Conservation (phyloP, 2,329 filamentous ascomycete species). For the Exserohilum turcica region DNA sequence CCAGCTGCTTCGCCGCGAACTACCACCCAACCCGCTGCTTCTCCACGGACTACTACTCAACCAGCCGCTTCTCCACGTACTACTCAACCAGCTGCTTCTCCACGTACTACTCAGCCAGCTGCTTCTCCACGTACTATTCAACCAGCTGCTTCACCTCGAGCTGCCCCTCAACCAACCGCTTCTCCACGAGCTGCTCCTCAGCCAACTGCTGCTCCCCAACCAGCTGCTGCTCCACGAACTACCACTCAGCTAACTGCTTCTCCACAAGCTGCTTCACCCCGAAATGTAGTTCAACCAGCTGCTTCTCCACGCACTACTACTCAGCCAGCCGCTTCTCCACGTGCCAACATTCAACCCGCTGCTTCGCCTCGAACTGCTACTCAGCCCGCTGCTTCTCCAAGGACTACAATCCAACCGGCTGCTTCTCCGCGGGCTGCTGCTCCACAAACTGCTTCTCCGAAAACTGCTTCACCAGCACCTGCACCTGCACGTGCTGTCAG, state of each 20-base stretch:
- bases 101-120: no score
- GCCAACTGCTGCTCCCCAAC: neutral
- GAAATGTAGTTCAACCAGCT: no score
- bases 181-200: neutral
- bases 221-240: slow-evolving; percentile 46
- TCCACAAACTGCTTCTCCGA: no score
- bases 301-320: slow-evolving; percentile 4
- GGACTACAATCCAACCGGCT: no score
- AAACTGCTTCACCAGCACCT: slow-evolving; percentile 67
- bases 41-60: neutral
- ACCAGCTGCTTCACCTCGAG: slow-evolving; percentile 43
- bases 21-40: neutral
- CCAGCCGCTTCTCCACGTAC: no score
- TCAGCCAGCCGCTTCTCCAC: slow-evolving; percentile 50
- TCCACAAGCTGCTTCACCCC: no score
- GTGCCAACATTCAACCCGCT: neutral
- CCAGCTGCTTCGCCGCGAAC: neutral
- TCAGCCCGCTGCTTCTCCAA: neutral
- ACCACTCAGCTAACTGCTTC: slow-evolving; percentile 28
- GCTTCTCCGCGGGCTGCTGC: neutral
- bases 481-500: slow-evolving; percentile 62
- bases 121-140: no score
- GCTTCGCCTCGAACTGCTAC: neutral
- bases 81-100: no score
- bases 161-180: slow-evolving; percentile 36